These are phyloP conservation scores for Trichoderma virens DNA, from an alignment of 495 filamentous ascomycete genomes.

Conservation along the genomic window DNA sequence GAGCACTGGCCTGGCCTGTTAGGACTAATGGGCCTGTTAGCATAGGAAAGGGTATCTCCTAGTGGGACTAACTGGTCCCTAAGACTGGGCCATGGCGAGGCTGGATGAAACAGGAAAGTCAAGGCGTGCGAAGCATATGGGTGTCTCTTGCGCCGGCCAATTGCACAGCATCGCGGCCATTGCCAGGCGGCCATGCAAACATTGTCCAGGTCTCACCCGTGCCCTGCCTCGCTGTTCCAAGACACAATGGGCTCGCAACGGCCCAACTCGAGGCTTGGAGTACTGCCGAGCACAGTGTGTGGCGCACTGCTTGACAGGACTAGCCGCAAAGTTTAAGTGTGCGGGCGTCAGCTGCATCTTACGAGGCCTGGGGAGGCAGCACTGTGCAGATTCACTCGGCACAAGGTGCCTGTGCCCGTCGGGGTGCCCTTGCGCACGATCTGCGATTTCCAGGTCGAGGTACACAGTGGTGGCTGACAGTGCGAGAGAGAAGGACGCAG, in stretches of 20 bases:
- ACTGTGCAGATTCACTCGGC: too few relatives aligned
- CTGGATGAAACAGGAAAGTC: background rate
- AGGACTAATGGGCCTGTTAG: too few relatives aligned
- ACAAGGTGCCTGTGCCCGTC: too few relatives aligned
- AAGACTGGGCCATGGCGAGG: background rate
- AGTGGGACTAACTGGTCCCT: too few relatives aligned
- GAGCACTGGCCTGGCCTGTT: background rate
- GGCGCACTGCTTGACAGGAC: background rate
- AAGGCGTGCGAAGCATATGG: background rate
- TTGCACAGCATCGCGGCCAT: background rate
- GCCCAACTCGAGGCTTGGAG: background rate
- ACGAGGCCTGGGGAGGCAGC: background rate
- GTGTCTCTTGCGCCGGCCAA: background rate
- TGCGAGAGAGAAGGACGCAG: too few relatives aligned
- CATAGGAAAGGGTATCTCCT: too few relatives aligned
- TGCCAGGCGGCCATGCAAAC: background rate
- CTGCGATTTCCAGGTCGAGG: background rate
- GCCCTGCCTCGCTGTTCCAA: background rate
- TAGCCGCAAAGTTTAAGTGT: background rate
- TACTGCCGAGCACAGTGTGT: background rate
- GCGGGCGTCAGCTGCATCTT: background rate
- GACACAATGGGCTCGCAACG: background rate
- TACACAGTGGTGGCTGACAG: background rate
- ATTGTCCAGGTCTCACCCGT: conserved; percentile 3
- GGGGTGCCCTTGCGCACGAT: background rate